phyloP scores from a whole-genome alignment of 1,139 yeast genomes.

The Casaregolazyma lundiana region DNA sequence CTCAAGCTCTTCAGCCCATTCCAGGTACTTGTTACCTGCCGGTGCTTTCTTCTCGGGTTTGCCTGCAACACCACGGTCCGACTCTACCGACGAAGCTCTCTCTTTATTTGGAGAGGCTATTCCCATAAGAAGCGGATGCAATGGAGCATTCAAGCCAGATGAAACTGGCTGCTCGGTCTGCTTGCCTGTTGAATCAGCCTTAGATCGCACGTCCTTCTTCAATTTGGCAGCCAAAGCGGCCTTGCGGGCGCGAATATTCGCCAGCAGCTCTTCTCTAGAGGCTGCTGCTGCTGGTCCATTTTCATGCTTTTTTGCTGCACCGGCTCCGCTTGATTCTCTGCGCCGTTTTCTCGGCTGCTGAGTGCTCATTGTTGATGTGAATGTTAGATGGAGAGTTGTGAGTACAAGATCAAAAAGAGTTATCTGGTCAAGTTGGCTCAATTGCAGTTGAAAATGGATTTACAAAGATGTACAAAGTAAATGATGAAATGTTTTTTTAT shows the following conservation, averaged over 20 bases:
- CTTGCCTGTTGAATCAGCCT: background rate
- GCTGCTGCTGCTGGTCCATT: background rate
- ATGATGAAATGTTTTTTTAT: no score
- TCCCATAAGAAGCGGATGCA: conserved; percentile 55
- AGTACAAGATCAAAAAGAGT: no score
- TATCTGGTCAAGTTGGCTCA: no score
- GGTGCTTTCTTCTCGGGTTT: background rate
- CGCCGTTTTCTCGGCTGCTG: background rate
- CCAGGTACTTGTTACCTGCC: conserved; percentile 14
- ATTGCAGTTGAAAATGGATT: no score
- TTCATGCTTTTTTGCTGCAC: background rate
- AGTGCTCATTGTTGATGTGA: background rate
- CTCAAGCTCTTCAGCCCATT: conserved; percentile 4
- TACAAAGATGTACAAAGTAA: no score
- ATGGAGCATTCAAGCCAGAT: conserved; percentile 48
- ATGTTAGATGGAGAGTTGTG: no score
- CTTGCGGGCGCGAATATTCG: background rate
- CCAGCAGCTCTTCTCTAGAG: background rate
- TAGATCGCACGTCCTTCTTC: background rate
- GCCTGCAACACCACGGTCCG: background rate
- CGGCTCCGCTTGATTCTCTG: conserved; percentile 7
- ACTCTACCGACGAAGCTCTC: background rate
- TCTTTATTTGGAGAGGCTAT: conserved; percentile 11
- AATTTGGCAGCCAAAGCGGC: background rate
- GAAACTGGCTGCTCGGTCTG: conserved; percentile 18